Percentiles rank a stretch among this genome's conserved stretches.
phyloP scores from a whole-genome alignment of 352 stramenopile genomes.

The Elongisporangium undulatum region DNA sequence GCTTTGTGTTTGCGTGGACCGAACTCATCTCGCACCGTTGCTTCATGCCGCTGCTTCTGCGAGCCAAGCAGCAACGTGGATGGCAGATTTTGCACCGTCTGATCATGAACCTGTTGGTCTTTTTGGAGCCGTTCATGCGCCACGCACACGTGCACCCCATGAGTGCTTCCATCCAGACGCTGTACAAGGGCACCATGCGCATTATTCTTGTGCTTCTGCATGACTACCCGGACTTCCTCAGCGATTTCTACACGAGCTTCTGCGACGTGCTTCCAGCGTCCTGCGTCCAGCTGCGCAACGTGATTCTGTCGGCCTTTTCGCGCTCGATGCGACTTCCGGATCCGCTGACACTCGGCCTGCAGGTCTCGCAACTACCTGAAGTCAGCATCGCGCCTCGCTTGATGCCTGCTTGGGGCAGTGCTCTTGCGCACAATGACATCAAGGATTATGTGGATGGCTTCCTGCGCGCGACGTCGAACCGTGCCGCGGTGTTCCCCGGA shows the following conservation, averaged over 20 bases:
- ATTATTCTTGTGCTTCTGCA: slow-evolving; percentile 98
- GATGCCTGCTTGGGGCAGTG: slow-evolving; percentile 92
- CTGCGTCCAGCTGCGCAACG: slow-evolving; percentile 98
- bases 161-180: slow-evolving; percentile 87
- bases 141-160: slow-evolving; percentile 83
- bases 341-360: slow-evolving; percentile 97
- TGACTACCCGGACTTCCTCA: slow-evolving; percentile 98
- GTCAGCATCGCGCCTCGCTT: slow-evolving; percentile 93
- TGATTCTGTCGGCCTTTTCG: slow-evolving; percentile 97
- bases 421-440: slow-evolving; percentile 89
- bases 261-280: slow-evolving; percentile 97
- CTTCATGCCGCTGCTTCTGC: slow-evolving; percentile 97
- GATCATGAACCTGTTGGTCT: slow-evolving; percentile 97
- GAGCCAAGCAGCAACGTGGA: slow-evolving; percentile 92
- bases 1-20: slow-evolving; percentile 98
- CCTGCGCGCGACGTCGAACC: slow-evolving; percentile 85
- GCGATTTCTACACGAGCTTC: slow-evolving; percentile 98
- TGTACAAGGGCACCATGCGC: slow-evolving; percentile 98
- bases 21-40: slow-evolving; percentile 97
- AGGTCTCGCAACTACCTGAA: slow-evolving; percentile 96
- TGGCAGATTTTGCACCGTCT: slow-evolving; percentile 97
- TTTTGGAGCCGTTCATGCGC: slow-evolving; percentile 96
- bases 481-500: slow-evolving; percentile 83
- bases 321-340: slow-evolving; percentile 96
- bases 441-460: slow-evolving; percentile 96